Conservation (phyloP, 2,329 filamentous ascomycete species). For the Helotiales sp. region DNA sequence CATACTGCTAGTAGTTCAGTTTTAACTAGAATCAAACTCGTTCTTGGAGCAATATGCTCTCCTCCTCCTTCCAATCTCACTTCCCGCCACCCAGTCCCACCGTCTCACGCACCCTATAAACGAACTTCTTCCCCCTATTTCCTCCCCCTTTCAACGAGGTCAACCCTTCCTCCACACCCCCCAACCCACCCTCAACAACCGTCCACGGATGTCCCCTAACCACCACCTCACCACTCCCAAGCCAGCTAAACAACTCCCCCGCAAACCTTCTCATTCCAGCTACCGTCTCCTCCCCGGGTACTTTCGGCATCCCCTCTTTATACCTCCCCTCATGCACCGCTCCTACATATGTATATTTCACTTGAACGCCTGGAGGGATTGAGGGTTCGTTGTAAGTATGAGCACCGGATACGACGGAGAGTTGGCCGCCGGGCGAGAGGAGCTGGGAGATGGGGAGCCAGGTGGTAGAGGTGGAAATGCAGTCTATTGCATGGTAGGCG, state of each 20-base stretch:
- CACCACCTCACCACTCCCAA: conserved; percentile 55
- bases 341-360: conserved; percentile 26
- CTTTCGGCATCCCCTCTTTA: conserved; percentile 23
- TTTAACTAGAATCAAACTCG: too few relatives aligned
- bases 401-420: conserved; percentile 35
- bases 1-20: too few relatives aligned
- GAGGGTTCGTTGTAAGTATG: conserved; percentile 23
- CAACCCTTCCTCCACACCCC: conserved; percentile 55
- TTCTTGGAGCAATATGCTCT: too few relatives aligned
- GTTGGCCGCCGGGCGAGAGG: conserved; percentile 41
- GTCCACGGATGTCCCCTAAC: conserved; percentile 54
- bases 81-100: not conserved
- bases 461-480: conserved; percentile 13
- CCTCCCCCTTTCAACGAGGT: conserved; percentile 61
- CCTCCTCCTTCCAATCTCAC: too few relatives aligned
- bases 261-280: conserved; percentile 22
- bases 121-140: conserved; percentile 67
- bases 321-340: conserved; percentile 27
- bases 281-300: conserved; percentile 14
- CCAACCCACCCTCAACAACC: conserved; percentile 53
- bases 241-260: conserved; percentile 24
- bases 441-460: conserved; percentile 28
- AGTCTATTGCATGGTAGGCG: too few relatives aligned
- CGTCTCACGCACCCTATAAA: conserved; percentile 48
- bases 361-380: conserved; percentile 17